Conservation (phyloP, 139 green algal species). For the Chlamydomonas sphaeroides region DNA sequence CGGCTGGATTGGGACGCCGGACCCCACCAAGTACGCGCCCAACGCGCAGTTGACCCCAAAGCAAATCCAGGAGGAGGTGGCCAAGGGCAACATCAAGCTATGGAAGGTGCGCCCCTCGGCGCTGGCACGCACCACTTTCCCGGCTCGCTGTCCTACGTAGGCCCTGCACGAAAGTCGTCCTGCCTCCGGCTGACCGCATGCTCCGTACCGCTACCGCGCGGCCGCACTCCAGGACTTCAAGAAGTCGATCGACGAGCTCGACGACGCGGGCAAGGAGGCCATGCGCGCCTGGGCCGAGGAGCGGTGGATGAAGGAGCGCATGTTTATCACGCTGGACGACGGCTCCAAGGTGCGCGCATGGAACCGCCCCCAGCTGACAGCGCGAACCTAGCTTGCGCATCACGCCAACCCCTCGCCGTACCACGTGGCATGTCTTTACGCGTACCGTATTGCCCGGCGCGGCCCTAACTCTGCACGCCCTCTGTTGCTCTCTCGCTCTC, state of each 20-base stretch:
- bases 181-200: too few relatives aligned
- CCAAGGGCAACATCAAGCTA: slow-evolving; percentile 45
- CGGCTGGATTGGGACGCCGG: slow-evolving; percentile 53
- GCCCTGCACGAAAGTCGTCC: too few relatives aligned
- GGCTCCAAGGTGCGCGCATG: slow-evolving; percentile 11
- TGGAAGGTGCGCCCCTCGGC: slow-evolving; percentile 37
- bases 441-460: too few relatives aligned
- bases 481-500: too few relatives aligned
- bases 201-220: too few relatives aligned
- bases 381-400: too few relatives aligned
- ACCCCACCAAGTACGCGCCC: slow-evolving; percentile 32
- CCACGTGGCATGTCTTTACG: too few relatives aligned
- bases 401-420: too few relatives aligned
- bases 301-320: slow-evolving; percentile 36
- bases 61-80: slow-evolving; percentile 50
- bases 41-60: slow-evolving; percentile 23
- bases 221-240: slow-evolving; percentile 40
- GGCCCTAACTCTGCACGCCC: too few relatives aligned
- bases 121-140: background rate
- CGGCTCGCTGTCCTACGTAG: too few relatives aligned
- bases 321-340: slow-evolving; percentile 29
- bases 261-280: slow-evolving; percentile 5
- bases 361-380: too few relatives aligned
- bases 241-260: background rate
- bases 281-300: background rate